Evolutionary conservation across 140 eudicot species (phyloP).

Genomic region (Flaveria floridana): DNA sequence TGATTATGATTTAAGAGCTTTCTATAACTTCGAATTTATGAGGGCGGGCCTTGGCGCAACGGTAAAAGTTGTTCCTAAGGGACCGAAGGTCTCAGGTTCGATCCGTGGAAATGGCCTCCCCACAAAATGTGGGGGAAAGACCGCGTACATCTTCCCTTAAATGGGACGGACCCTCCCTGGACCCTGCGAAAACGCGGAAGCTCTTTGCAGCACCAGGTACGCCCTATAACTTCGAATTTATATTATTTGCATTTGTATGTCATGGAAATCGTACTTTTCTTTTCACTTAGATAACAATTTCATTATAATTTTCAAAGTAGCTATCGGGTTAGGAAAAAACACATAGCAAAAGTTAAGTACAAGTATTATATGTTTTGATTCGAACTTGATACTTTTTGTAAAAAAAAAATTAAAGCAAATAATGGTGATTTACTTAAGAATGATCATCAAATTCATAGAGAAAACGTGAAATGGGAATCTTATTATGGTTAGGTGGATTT

Average conservation of each 20-base stretch:
- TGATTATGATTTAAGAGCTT: constrained; percentile 7
- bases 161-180: too few relatives aligned
- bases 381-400: background rate
- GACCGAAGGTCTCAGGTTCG: too few relatives aligned
- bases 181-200: too few relatives aligned
- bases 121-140: too few relatives aligned
- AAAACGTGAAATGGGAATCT: background rate
- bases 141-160: too few relatives aligned
- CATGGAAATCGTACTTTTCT: background rate
- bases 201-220: too few relatives aligned
- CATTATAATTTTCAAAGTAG: background rate
- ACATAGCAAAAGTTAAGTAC: background rate
- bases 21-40: constrained; percentile 1
- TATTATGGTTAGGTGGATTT: background rate
- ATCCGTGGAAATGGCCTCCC: too few relatives aligned
- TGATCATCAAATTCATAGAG: too few relatives aligned
- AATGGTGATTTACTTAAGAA: too few relatives aligned
- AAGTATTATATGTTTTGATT: background rate
- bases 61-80: too few relatives aligned
- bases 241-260: constrained; percentile 1
- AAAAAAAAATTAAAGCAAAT: background rate
- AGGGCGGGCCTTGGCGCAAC: too few relatives aligned
- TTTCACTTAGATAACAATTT: background rate
- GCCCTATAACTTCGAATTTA: background rate
- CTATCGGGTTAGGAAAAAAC: background rate